phyloP scores from a whole-genome alignment of 1,139 yeast species.

The Magnusiomyces clavatus region DNA sequence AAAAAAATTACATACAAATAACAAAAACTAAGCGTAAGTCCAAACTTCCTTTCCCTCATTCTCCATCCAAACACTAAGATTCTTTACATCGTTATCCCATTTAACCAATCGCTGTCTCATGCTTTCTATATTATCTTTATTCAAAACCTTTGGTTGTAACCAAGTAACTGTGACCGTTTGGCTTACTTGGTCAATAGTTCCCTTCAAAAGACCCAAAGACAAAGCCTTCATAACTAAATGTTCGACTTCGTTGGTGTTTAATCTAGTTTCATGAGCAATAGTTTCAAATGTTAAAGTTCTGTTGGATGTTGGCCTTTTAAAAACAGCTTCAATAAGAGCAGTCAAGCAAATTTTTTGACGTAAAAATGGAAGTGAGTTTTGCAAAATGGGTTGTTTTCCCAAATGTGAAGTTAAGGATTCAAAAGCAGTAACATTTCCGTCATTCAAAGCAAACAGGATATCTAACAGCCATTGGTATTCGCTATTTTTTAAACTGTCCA shows the following conservation, averaged over 20 bases:
- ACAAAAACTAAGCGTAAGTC: constrained; percentile 28
- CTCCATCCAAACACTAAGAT: constrained; percentile 54
- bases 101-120: constrained; percentile 65
- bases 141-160: constrained; percentile 94
- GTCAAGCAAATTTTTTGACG: constrained; percentile 88
- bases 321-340: constrained; percentile 83
- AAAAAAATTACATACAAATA: not conserved
- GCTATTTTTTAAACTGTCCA: constrained; percentile 46
- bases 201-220: constrained; percentile 72
- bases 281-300: constrained; percentile 68
- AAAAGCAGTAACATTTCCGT: constrained; percentile 66
- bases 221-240: constrained; percentile 87
- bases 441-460: constrained; percentile 60
- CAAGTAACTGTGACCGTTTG: constrained; percentile 75
- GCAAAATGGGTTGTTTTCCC: constrained; percentile 52
- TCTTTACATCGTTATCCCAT: constrained; percentile 73
- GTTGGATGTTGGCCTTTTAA: constrained; percentile 65
- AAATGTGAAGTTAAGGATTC: constrained; percentile 41
- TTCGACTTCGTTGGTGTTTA: constrained; percentile 69
- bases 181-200: constrained; percentile 80
- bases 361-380: constrained; percentile 55
- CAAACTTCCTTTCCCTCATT: constrained; percentile 53
- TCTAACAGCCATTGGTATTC: constrained; percentile 67
- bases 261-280: constrained; percentile 67
- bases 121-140: constrained; percentile 63